Base-by-base conservation (phyloP, 257 asterid genomes). In the Pogostemon cablin region DNA sequence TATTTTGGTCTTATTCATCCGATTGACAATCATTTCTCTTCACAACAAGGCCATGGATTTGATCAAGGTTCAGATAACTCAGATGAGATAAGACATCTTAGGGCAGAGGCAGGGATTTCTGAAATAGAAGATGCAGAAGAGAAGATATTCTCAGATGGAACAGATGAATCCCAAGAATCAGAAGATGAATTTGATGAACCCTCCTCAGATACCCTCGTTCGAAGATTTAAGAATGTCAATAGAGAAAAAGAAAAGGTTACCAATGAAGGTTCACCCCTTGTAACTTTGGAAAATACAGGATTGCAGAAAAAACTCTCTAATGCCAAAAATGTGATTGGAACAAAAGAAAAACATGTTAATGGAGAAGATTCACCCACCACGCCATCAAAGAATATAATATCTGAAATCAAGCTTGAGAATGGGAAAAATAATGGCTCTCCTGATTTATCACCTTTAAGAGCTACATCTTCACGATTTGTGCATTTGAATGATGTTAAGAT, bases 121-220 rank as follows among this genome's bases (percentile, higher is more conserved):
- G 83, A 78, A 44, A 39, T 75, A 43, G 88, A 77, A 56, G 88
- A 80, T 55, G 81, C 52, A 43, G 86, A 80, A 53, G 88, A 84
- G 69, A 82, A 84, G 65, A 59, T 76, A 59, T 84, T 90, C 34
- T 77, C 83, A 4, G 77, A 59, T 65, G 86, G 81, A 65, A 76
- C 65, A 60, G 90, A 78, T 66, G 98, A 84, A 55, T 85, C 96
- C 53, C 86, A 84, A 74, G 85, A 74, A 34, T 93, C 98, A 5
- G 97, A 92, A 62, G 99, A 91, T 77, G 96, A 88, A 67, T 91
- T 91, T 71, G 96, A 95, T 44, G 97, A 91, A 69, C 98, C 99
- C 71, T 78, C 95, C 11, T 42, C 87, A 20, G 88, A 82, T 50
- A 84, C 86, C 34, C 95, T 95, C 37, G 96, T 91, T 62, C 88